These are phyloP conservation scores for Phytophthora macrochlamydospora DNA, from an alignment of 352 stramenopile species.

Conservation along the genomic window DNA sequence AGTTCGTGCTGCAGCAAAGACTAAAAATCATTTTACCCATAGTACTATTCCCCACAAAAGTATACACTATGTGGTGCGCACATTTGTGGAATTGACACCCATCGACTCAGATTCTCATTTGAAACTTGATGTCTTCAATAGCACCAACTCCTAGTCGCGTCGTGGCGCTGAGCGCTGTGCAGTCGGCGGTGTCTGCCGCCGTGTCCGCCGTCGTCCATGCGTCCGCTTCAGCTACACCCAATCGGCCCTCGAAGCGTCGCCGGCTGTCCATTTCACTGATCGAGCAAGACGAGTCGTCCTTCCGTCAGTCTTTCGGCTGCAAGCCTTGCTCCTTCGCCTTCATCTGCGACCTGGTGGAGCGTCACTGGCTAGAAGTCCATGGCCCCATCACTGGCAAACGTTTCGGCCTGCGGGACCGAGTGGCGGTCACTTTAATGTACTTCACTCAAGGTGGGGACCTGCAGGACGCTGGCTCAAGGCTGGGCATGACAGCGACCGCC, in stretches of 20 bases:
- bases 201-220: conserved; percentile 11
- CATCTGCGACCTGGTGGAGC: conserved; percentile 12
- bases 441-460: conserved; percentile 13
- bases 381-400: background rate
- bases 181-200: conserved; percentile 13
- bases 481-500: conserved; percentile 9
- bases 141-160: conserved; percentile 1
- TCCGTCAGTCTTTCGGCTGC: conserved; percentile 13
- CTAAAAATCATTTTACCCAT: too few species aligned
- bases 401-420: conserved; percentile 12
- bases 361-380: conserved; percentile 8
- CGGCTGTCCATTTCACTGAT: conserved; percentile 12
- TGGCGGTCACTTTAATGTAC: conserved; percentile 20
- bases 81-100: background rate
- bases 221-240: too few species aligned
- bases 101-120: background rate
- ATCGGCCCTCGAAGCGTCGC: conserved; percentile 8
- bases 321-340: conserved; percentile 20
- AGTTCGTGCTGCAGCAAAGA: too few species aligned
- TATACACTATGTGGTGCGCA: background rate
- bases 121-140: background rate
- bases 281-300: conserved; percentile 6
- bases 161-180: conserved; percentile 14
- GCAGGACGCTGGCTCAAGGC: conserved; percentile 4
- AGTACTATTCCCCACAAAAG: background rate